Evolutionary conservation across 2,329 filamentous ascomycete species (phyloP), one percentile per base, ranked within the genome.

Genomic region (Neobulgaria alba): DNA sequence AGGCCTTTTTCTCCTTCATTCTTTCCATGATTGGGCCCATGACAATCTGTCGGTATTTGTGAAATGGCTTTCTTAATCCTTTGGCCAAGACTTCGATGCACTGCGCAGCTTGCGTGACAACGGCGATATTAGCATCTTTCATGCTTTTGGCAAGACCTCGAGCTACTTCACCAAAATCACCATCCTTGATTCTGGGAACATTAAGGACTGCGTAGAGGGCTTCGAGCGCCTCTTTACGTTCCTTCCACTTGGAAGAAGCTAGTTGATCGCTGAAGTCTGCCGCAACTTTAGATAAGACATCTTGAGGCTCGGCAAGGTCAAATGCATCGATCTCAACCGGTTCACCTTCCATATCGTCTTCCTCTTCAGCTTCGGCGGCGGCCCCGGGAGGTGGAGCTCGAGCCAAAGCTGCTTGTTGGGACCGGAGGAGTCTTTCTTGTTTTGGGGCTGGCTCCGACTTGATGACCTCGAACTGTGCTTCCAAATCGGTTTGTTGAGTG

Each of bases 41-140:
- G 39, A 98, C 80, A 9, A 71, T 75, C 2, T 80, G 70, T 39
- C 89, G 79, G 60, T 98, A 87, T 63, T 85, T 95, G 39, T 67
- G 71, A 59, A 94, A 98, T 17, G 72, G 67, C 54, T 76, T 80
- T 33, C 86, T 80, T 46, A 98, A 61, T 36, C 92, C 92, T 56
- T 86, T 92, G 33, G 89, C 90, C 18, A 98, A 68, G 19, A 84
- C 74, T 56, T 96, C 89, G 23, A 95, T 83, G 63, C 90, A 95
- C 55, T 93, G 89, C 2, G 90, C 92, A 4, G 93, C 90, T 49
- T 92, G 82, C 2, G 84, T 92, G 15, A 95, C 92, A 36, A 96
- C 92, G 4, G 86, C 83, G 52, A 98, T 83, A 58, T 98, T 98
- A 54, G 93, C 92, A 54, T 98, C 93, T 63, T 98, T 98, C 92